A percentile compares a stretch with the other conserved stretches of the same genome.
Conservation (phyloP, 2,329 filamentous ascomycete species). For the Paradendryphiella salina region DNA sequence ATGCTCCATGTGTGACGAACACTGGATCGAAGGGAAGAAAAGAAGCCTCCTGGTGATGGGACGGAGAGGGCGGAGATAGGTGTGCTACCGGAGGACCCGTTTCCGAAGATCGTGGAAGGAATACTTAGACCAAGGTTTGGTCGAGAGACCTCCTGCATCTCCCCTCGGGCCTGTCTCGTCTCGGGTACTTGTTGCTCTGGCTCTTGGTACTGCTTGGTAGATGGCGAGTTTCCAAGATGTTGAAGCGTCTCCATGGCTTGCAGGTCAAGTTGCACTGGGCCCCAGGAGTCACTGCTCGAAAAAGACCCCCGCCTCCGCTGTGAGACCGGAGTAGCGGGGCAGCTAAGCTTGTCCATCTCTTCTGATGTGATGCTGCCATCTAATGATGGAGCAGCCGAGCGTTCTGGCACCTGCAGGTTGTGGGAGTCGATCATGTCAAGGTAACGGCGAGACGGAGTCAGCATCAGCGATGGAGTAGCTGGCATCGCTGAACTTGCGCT, state of each 20-base stretch:
- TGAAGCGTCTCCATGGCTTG: constrained; percentile 80
- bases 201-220: constrained; percentile 25
- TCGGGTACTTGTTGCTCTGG: constrained; percentile 32
- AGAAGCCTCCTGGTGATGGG: constrained; percentile 89
- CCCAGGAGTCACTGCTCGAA: constrained; percentile 65
- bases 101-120: constrained; percentile 28
- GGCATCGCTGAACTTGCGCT: constrained; percentile 58
- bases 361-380: constrained; percentile 89
- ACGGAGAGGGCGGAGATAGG: constrained; percentile 82
- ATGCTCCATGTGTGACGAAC: constrained; percentile 82
- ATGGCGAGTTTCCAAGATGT: constrained; percentile 58
- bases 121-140: constrained; percentile 51
- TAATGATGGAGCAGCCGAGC: constrained; percentile 81
- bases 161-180: constrained; percentile 55
- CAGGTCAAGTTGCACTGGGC: constrained; percentile 66
- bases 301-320: constrained; percentile 48
- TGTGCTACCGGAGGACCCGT: constrained; percentile 52
- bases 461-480: constrained; percentile 55
- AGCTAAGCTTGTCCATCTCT: constrained; percentile 79
- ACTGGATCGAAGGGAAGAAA: constrained; percentile 76
- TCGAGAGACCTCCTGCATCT: constrained; percentile 63
- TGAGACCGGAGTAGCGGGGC: constrained; percentile 76
- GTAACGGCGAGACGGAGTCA: constrained; percentile 75
- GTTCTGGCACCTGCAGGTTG: constrained; percentile 67
- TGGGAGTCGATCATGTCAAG: constrained; percentile 68